Conservation (phyloP, 169 alveolate species). For the Babesia bovis region DNA sequence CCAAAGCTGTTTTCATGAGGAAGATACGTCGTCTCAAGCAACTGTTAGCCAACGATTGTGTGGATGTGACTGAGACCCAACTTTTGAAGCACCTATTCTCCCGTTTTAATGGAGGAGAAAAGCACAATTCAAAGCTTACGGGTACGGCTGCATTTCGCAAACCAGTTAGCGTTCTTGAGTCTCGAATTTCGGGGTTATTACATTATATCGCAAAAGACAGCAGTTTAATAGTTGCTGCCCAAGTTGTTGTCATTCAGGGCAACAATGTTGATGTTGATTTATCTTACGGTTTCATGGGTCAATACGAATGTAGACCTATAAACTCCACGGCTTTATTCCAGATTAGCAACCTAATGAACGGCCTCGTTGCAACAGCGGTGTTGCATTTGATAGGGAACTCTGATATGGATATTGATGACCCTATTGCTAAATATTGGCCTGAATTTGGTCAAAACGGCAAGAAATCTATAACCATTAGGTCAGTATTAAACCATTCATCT, state of each 20-base stretch:
- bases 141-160: constrained; percentile 3
- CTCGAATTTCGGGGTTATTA: constrained; percentile 38
- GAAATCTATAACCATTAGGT: constrained; percentile 38
- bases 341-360: constrained; percentile 61
- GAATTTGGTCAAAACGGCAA: constrained; percentile 56
- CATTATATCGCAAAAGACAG: constrained; percentile 38
- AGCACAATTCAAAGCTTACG: neutral
- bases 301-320: constrained; percentile 71
- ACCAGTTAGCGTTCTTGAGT: constrained; percentile 30
- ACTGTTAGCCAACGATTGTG: constrained; percentile 18
- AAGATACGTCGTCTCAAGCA: constrained; percentile 33
- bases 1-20: constrained; percentile 22
- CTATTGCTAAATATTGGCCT: constrained; percentile 58
- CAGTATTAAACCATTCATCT: constrained; percentile 37
- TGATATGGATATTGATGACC: constrained; percentile 53
- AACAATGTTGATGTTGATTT: constrained; percentile 67
- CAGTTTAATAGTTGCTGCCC: constrained; percentile 65
- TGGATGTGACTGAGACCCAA: constrained; percentile 13
- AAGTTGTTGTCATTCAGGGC: constrained; percentile 67
- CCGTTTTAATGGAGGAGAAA: neutral
- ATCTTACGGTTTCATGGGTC: constrained; percentile 68
- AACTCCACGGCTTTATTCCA: constrained; percentile 71
- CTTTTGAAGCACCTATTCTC: neutral
- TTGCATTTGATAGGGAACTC: constrained; percentile 56
- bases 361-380: constrained; percentile 65